A percentile compares a stretch with the other conserved stretches of the same genome.
Conservation (phyloP, 371 early-diverging fungal species). For the Syncephalastrum sp. region DNA sequence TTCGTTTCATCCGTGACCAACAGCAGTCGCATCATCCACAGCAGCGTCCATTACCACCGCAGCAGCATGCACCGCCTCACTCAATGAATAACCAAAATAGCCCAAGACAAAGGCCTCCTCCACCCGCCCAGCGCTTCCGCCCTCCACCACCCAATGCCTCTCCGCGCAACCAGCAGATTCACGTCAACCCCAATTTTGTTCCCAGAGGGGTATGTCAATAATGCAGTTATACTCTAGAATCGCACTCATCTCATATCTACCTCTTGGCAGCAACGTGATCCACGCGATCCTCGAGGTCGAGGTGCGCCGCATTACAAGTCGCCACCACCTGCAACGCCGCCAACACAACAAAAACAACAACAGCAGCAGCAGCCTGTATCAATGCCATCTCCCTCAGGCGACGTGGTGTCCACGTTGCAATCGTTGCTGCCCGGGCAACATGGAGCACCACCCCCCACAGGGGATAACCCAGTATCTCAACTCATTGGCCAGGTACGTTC, state of each 20-base stretch:
- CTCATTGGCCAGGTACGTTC: too few relatives aligned
- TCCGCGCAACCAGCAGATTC: conserved; percentile 40
- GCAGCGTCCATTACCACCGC: conserved; percentile 4
- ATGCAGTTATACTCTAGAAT: too few relatives aligned
- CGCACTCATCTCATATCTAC: background rate
- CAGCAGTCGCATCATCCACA: conserved; percentile 14
- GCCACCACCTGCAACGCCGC: background rate
- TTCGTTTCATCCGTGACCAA: conserved; percentile 37
- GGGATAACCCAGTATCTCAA: too few relatives aligned
- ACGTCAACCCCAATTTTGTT: conserved; percentile 64
- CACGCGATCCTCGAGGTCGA: conserved; percentile 12
- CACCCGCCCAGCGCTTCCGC: background rate
- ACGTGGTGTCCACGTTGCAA: conserved; percentile 26
- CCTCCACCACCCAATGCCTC: background rate
- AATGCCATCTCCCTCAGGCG: background rate
- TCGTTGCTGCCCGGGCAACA: conserved; percentile 20
- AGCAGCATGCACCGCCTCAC: conserved; percentile 1
- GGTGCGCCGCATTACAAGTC: background rate
- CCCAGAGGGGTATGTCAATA: conserved; percentile 18
- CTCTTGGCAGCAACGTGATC: background rate
- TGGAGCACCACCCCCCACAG: too few relatives aligned
- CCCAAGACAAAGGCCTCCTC: conserved; percentile 1
- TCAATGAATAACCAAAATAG: conserved; percentile 3
- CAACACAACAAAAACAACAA: background rate
- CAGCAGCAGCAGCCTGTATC: background rate